Evolutionary conservation across 2,329 filamentous ascomycete species (phyloP), one percentile per base, ranked within the genome.

Genomic region (Lasiodiplodia theobromae): DNA sequence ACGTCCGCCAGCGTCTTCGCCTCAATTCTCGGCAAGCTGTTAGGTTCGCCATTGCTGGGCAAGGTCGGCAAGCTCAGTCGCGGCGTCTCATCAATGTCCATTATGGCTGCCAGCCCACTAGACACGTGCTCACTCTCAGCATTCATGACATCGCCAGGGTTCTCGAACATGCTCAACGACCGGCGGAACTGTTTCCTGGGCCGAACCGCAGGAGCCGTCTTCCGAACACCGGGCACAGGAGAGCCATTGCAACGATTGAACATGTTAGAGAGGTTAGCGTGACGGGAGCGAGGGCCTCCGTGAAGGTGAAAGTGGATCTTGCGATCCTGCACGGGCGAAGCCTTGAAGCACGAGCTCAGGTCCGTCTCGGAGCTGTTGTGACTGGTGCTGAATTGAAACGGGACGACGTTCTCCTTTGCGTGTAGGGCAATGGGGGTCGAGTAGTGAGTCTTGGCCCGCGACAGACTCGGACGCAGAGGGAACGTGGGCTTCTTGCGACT

Each of bases 131-230:
- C 93, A 68, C 90, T 85, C 23, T 77, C 77, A 53, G 76, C 71
- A 81, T 93, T 93, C 83, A 97, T 92, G 67, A 97, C 86, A 77
- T 98, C 96, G 72, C 88, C 92, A 3, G 94, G 92, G 78, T 92
- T 89, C 82, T 98, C 95, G 81, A 97, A 99, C 96, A 99, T 99
- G 86, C 96, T 98, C 76, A 97, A 83, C 28, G 95, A 97, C 72
- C 96, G 90, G 70, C 96, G 90, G 76, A 95, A 95, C 78, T 96
- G 92, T 77, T 97, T 97, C 72, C 94, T 68, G 87, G 91, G 78
- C 90, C 94, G 60, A 87, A 91, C 70, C 28, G 77, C 75, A 4
- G 60, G 60, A 83, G 75, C 79, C 68, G 82, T 86, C 72, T 94
- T 93, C 71, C 94, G 89, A 68, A 90, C 82, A 73, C 95, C 74